phyloP scores from a whole-genome alignment of 1,284 basidiomycete genomes.

The Stygiomarasmius scandens region DNA sequence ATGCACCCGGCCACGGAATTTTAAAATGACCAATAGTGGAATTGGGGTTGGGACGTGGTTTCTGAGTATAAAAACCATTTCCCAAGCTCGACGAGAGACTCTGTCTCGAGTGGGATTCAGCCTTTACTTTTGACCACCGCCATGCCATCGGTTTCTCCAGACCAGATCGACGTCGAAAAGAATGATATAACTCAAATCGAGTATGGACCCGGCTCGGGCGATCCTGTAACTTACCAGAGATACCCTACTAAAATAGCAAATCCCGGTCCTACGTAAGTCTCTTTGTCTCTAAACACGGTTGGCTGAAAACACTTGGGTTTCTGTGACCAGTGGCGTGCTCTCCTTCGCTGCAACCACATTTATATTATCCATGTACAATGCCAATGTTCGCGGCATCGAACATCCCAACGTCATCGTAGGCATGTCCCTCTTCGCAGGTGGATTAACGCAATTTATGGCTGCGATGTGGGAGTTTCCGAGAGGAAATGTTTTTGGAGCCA shows the following conservation, averaged over 20 bases:
- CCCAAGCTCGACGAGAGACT: no score
- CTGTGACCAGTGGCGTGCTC: slow-evolving; percentile 64
- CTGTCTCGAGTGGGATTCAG: background rate
- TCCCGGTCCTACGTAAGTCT: slow-evolving; percentile 53
- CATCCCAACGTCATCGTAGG: slow-evolving; percentile 79
- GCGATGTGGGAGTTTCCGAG: slow-evolving; percentile 84
- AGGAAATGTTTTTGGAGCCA: slow-evolving; percentile 71
- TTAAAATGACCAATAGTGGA: background rate
- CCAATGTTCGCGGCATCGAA: slow-evolving; percentile 50
- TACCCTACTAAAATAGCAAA: slow-evolving; percentile 44
- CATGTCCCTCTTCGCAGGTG: slow-evolving; percentile 82
- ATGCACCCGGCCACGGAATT: background rate
- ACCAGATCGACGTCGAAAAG: background rate
- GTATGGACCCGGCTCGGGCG: slow-evolving; percentile 8
- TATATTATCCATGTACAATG: slow-evolving; percentile 70
- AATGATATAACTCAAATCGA: background rate
- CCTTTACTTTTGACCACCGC: background rate
- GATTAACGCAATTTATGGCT: slow-evolving; percentile 75
- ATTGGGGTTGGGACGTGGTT: background rate
- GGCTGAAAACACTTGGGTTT: no score
- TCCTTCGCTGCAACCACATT: slow-evolving; percentile 75
- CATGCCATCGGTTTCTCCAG: background rate
- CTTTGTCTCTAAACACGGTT: background rate
- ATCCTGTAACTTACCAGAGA: slow-evolving; percentile 11
- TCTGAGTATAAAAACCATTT: background rate